These are phyloP conservation scores for Poteriospumella lacustris DNA, from an alignment of 108 stramenopile species.

Conservation along the genomic window DNA sequence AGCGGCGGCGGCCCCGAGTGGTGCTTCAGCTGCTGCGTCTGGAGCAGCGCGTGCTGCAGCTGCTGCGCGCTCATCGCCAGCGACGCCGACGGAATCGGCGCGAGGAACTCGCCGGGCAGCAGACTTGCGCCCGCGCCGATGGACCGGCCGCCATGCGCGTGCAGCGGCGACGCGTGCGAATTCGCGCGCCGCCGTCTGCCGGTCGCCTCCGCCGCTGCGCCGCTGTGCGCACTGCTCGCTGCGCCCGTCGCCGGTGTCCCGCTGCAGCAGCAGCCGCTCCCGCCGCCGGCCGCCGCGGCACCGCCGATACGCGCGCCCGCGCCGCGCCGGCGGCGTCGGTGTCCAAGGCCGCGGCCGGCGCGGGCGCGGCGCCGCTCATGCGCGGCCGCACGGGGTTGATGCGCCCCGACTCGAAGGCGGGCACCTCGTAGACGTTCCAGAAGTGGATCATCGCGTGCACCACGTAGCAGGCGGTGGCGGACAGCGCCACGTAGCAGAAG, in stretches of 20 bases:
- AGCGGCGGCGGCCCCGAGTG: too few relatives aligned
- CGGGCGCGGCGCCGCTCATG: neutral
- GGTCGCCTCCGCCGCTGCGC: neutral
- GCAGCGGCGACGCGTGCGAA: neutral
- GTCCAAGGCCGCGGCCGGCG: neutral
- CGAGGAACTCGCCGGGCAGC: too few relatives aligned
- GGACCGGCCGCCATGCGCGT: neutral
- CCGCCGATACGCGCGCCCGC: neutral
- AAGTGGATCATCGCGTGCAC: constrained; percentile 79
- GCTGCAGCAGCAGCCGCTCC: neutral
- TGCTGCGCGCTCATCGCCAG: too few relatives aligned
- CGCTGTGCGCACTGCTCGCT: neutral
- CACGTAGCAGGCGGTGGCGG: constrained; percentile 64
- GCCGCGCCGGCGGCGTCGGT: neutral
- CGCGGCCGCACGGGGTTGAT: constrained; percentile 34
- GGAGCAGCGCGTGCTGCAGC: too few relatives aligned
- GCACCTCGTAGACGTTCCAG: constrained; percentile 81
- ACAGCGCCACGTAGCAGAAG: constrained; percentile 72
- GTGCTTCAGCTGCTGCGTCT: too few relatives aligned
- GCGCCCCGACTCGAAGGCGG: constrained; percentile 63
- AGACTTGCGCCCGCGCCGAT: neutral
- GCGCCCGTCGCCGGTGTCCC: neutral
- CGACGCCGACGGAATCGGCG: too few relatives aligned
- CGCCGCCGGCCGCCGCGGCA: neutral
- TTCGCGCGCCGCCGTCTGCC: neutral